Evolutionary conservation across 305 asterid genomes (phyloP).

Genomic region (Fraxinus albicans): DNA sequence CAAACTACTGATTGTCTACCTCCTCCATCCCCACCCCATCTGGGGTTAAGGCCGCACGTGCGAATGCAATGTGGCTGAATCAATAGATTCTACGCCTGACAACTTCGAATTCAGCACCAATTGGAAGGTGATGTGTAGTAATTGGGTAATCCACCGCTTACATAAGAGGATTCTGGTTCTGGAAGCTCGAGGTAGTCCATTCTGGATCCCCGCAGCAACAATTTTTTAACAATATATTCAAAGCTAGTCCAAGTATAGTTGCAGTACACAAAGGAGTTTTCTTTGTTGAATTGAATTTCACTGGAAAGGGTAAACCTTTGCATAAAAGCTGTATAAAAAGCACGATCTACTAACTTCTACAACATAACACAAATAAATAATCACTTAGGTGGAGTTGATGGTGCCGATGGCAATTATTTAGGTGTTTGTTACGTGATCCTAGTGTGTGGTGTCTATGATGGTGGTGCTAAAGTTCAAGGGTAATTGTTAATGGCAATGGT

Average conservation of each 20-base stretch:
- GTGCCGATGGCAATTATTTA: background rate
- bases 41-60: background rate
- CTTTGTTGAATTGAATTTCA: background rate
- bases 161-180: slow-evolving; percentile 52
- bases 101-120: slow-evolving; percentile 86
- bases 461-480: background rate
- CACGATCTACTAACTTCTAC: background rate
- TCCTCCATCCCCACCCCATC: background rate
- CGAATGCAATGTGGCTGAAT: background rate
- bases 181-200: slow-evolving; percentile 84
- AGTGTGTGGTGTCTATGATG: background rate
- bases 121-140: slow-evolving; percentile 70
- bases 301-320: background rate
- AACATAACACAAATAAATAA: background rate
- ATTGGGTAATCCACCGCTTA: slow-evolving; percentile 80
- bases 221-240: background rate
- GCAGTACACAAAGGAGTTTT: background rate
- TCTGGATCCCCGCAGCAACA: slow-evolving; percentile 46
- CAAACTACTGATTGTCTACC: background rate
- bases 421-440: background rate
- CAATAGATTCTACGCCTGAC: slow-evolving; percentile 14
- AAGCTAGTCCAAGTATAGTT: background rate
- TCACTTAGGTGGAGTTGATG: background rate
- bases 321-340: background rate
- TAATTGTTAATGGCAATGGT: background rate